Percentiles rank a stretch among this genome's conserved stretches.
Conservation (phyloP, 2,329 filamentous ascomycete species). For the Fusarium marasasianum region DNA sequence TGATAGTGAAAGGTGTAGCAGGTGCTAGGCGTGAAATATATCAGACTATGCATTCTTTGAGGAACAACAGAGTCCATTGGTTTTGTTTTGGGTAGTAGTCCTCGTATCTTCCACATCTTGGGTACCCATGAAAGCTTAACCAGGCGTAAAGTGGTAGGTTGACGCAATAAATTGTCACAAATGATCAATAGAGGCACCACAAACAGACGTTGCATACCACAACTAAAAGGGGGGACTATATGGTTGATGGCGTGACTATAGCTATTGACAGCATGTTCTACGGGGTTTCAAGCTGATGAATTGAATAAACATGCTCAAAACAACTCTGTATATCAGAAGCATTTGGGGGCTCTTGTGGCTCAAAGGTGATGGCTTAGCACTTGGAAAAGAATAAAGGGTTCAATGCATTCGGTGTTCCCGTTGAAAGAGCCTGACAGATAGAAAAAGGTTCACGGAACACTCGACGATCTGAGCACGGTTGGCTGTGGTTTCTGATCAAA, state of each 20-base stretch:
- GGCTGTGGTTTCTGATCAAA: neutral
- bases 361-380: neutral
- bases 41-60: neutral
- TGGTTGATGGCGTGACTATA: neutral
- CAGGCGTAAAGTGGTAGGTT: neutral
- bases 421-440: neutral
- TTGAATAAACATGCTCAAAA: neutral
- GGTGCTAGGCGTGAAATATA: neutral
- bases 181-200: neutral
- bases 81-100: neutral
- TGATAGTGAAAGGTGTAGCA: neutral
- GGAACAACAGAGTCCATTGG: neutral
- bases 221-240: neutral
- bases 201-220: neutral
- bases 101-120: neutral
- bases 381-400: neutral
- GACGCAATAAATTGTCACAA: neutral
- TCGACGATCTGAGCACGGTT: neutral
- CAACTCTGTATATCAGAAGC: neutral
- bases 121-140: neutral
- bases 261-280: neutral
- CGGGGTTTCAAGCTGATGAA: neutral
- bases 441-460: slow-evolving; percentile 1
- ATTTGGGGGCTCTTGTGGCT: neutral
- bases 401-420: neutral